A percentile compares a stretch with the other conserved stretches of the same genome.
Conservation (phyloP, 495 filamentous ascomycete genomes). For the Terfezia claveryi region DNA sequence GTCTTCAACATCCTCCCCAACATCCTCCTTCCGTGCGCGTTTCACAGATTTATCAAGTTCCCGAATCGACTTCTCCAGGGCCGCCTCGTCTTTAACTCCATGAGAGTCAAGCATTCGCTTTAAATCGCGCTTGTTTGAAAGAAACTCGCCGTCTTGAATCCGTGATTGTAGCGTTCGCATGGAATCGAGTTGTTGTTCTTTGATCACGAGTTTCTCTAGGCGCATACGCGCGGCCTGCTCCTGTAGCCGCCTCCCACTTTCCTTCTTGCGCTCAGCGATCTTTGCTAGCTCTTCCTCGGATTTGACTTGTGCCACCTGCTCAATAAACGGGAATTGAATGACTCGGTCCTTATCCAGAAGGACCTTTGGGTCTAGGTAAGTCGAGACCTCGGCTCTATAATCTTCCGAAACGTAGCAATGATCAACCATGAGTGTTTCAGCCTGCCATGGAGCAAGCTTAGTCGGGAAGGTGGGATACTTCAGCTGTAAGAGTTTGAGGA, state of each 20-base stretch:
- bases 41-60: conserved; percentile 78
- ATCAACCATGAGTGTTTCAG: conserved; percentile 64
- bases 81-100: conserved; percentile 72
- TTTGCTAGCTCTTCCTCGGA: conserved; percentile 73
- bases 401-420: conserved; percentile 76
- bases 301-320: conserved; percentile 72
- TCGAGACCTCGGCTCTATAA: conserved; percentile 51
- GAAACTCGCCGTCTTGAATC: conserved; percentile 28
- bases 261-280: conserved; percentile 77
- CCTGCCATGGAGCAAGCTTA: conserved; percentile 62
- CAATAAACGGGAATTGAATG: conserved; percentile 80
- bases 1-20: conserved; percentile 60
- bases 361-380: conserved; percentile 66
- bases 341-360: conserved; percentile 73
- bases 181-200: conserved; percentile 87
- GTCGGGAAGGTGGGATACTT: conserved; percentile 79
- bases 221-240: conserved; percentile 95
- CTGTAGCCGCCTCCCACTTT: conserved; percentile 74
- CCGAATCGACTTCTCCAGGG: conserved; percentile 54
- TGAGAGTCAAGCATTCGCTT: conserved; percentile 69
- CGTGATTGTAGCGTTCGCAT: conserved; percentile 58
- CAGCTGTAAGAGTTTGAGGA: conserved; percentile 68
- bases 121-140: conserved; percentile 53
- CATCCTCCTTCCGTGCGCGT: conserved; percentile 72
- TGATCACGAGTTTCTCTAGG: conserved; percentile 77